A percentile compares a stretch with the other conserved stretches of the same genome.
phyloP scores from a whole-genome alignment of 2,329 filamentous ascomycete genomes.

The Talaromyces sp. region DNA sequence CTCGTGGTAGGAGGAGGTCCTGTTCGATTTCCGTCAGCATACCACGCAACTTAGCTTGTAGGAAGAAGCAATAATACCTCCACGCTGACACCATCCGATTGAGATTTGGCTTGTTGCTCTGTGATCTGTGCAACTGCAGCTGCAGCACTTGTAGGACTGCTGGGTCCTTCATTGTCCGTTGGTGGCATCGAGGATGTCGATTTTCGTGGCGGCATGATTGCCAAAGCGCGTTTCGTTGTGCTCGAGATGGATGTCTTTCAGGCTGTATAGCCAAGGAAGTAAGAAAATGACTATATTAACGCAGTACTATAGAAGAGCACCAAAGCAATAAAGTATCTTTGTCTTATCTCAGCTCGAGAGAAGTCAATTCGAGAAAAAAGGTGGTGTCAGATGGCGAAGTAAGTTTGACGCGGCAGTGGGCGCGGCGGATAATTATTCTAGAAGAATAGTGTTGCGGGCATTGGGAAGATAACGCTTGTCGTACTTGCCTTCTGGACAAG shows the following conservation, averaged over 20 bases:
- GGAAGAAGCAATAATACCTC: constrained; percentile 29
- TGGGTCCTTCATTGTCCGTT: constrained; percentile 17
- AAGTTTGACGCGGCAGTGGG: constrained; percentile 12
- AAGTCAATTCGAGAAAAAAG: not conserved
- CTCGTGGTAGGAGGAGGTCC: constrained; percentile 62
- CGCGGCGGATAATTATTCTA: constrained; percentile 1
- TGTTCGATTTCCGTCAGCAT: constrained; percentile 24
- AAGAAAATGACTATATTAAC: not conserved
- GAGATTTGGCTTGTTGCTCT: constrained; percentile 40
- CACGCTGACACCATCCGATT: constrained; percentile 40
- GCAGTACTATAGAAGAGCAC: not conserved
- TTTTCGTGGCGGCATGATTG: constrained; percentile 36
- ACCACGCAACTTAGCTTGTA: not conserved
- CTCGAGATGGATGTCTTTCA: not conserved
- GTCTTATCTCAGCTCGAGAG: too few relatives aligned
- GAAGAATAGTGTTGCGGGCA: not conserved
- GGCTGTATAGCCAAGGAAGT: not conserved
- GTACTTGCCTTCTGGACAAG: too few relatives aligned
- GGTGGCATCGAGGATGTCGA: constrained; percentile 32
- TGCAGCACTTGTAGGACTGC: constrained; percentile 19
- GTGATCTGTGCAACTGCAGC: constrained; percentile 28
- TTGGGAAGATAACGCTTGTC: too few relatives aligned
- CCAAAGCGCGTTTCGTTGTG: not conserved
- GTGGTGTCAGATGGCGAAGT: not conserved
- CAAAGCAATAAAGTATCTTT: not conserved